Conservation (phyloP, 148 eudicot genomes). For the Diospyros kaki region DNA sequence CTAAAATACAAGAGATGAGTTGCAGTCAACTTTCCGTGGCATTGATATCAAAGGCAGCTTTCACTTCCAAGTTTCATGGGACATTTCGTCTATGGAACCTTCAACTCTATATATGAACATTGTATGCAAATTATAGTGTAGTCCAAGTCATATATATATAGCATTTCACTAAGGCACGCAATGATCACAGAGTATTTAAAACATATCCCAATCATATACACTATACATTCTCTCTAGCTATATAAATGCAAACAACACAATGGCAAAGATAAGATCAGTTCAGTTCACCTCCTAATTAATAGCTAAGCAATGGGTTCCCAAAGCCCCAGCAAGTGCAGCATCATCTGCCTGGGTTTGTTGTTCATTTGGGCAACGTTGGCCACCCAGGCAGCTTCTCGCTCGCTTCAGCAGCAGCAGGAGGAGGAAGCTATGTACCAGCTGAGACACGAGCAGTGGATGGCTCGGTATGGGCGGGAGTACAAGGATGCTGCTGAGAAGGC, state of each 20-base stretch:
- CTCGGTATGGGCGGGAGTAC: conserved; percentile 5
- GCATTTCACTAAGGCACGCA: conserved; percentile 4
- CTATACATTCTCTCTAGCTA: no score
- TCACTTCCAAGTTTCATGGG: no score
- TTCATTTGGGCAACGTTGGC: conserved; percentile 2
- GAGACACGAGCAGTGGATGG: conserved; percentile 13
- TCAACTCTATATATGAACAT: no score
- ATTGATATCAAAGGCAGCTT: no score
- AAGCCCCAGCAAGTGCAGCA: neutral
- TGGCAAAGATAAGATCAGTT: neutral
- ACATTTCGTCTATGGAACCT: no score
- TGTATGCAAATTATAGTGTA: no score
- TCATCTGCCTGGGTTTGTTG: neutral
- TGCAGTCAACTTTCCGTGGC: no score
- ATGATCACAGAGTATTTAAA: neutral
- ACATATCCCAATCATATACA: neutral
- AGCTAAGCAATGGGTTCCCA: neutral
- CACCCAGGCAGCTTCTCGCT: conserved; percentile 11
- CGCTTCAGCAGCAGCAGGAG: neutral
- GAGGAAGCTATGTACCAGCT: neutral
- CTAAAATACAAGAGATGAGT: no score
- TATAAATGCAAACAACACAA: no score
- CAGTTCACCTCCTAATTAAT: neutral
- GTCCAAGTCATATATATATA: neutral
- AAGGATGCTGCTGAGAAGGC: conserved; percentile 9